phyloP scores from a whole-genome alignment of 352 stramenopile genomes.

The Phytophthora pluvialis region DNA sequence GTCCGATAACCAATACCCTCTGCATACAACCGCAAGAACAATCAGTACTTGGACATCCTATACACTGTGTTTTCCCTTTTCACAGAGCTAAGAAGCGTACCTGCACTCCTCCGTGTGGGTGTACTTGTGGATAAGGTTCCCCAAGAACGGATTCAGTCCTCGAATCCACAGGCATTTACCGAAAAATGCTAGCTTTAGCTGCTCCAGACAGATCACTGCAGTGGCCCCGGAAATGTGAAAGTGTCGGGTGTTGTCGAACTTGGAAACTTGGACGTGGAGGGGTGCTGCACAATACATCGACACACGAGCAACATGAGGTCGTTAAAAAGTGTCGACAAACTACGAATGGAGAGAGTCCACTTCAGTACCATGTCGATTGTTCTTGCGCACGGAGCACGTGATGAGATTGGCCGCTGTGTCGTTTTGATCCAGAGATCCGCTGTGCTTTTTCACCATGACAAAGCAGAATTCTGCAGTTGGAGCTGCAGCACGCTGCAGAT shows the following conservation, averaged over 20 bases:
- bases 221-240: slow-evolving; percentile 76
- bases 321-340: background rate
- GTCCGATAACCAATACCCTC: slow-evolving; percentile 66
- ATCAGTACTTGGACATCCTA: background rate
- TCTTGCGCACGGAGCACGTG: slow-evolving; percentile 79
- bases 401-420: slow-evolving; percentile 78
- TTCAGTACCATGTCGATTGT: slow-evolving; percentile 64
- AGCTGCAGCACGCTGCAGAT: slow-evolving; percentile 68
- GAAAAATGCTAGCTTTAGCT: slow-evolving; percentile 75
- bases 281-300: slow-evolving; percentile 38
- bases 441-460: slow-evolving; percentile 81
- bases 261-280: slow-evolving; percentile 82
- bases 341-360: background rate
- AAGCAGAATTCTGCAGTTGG: slow-evolving; percentile 68
- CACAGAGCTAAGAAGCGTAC: slow-evolving; percentile 23
- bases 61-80: background rate
- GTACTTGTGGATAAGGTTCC: slow-evolving; percentile 77
- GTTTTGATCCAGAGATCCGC: slow-evolving; percentile 56
- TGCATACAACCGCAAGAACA: slow-evolving; percentile 15
- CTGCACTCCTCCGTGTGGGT: slow-evolving; percentile 45
- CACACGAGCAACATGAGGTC: slow-evolving; percentile 1
- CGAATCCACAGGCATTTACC: slow-evolving; percentile 78
- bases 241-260: slow-evolving; percentile 74
- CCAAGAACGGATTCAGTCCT: slow-evolving; percentile 76
- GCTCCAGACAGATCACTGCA: slow-evolving; percentile 77